These are phyloP conservation scores for Lactarius vividus DNA, from an alignment of 768 basidiomycete species.

Conservation along the genomic window DNA sequence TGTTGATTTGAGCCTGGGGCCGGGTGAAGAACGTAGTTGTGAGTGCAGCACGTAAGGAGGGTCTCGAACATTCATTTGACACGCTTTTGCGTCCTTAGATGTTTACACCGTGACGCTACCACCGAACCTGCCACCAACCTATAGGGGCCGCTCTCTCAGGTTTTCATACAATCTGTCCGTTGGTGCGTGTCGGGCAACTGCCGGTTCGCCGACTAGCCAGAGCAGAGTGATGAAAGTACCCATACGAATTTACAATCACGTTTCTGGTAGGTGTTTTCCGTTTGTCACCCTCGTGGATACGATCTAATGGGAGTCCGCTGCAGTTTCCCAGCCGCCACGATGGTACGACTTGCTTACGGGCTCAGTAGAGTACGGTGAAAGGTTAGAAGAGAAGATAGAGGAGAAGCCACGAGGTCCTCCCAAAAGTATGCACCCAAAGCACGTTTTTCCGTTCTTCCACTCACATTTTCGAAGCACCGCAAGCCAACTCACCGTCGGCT, in stretches of 20 bases:
- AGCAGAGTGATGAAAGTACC: constrained; percentile 89
- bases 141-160: constrained; percentile 74
- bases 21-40: constrained; percentile 88
- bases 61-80: constrained; percentile 12
- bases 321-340: constrained; percentile 23
- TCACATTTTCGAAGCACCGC: constrained; percentile 9
- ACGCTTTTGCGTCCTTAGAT: constrained; percentile 45
- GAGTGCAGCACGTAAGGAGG: constrained; percentile 34
- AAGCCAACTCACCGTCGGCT: background rate
- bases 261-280: constrained; percentile 50
- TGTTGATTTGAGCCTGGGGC: constrained; percentile 75
- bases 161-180: constrained; percentile 92
- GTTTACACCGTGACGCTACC: constrained; percentile 78
- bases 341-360: constrained; percentile 18
- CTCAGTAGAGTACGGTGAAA: constrained; percentile 15
- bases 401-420: constrained; percentile 13
- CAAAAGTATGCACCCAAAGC: constrained; percentile 14
- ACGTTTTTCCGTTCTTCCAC: constrained; percentile 3
- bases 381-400: constrained; percentile 22
- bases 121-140: constrained; percentile 82
- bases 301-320: background rate
- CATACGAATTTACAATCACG: constrained; percentile 85
- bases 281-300: background rate
- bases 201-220: constrained; percentile 44
- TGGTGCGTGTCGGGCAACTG: constrained; percentile 70